phyloP scores from a whole-genome alignment of 345 rosid genomes.

The Aegle marmelos region DNA sequence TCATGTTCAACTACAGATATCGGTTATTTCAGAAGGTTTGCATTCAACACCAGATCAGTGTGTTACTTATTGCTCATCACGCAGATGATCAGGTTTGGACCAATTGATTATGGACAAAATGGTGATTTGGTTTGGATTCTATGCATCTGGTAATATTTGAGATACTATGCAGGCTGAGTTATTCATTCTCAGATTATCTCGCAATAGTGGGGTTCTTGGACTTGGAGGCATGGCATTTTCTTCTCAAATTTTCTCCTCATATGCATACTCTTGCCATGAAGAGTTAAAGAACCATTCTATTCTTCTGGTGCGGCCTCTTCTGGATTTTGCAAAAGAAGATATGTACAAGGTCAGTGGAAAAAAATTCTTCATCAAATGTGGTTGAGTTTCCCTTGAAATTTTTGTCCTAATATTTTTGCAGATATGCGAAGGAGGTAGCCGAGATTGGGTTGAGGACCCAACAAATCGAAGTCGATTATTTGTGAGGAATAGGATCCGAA shows the following conservation, averaged over 20 bases:
- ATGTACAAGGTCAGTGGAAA: conserved; percentile 61
- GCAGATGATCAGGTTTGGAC: conserved; percentile 83
- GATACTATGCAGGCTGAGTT: conserved; percentile 74
- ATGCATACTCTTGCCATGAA: conserved; percentile 24
- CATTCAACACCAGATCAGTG: conserved; percentile 47
- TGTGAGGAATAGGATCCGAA: conserved; percentile 83
- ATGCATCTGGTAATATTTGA: conserved; percentile 16
- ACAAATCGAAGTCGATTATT: conserved; percentile 65
- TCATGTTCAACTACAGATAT: conserved; percentile 48
- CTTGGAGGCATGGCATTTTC: conserved; percentile 86
- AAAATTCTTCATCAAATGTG: not conserved
- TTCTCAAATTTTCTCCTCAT: conserved; percentile 57
- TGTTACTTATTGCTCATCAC: conserved; percentile 89
- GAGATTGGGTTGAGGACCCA: conserved; percentile 88
- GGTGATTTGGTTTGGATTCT: not conserved
- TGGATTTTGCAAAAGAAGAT: conserved; percentile 74
- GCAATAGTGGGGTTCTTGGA: conserved; percentile 91
- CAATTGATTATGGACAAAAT: not conserved
- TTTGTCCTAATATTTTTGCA: conserved; percentile 23
- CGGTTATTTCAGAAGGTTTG: conserved; percentile 65
- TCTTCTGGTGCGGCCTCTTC: conserved; percentile 75
- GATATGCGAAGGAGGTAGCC: conserved; percentile 58
- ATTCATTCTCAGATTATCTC: conserved; percentile 83
- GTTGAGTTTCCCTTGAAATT: not conserved
- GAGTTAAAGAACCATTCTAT: conserved; percentile 39